These are phyloP conservation scores for Paracoccidioides lutzii DNA, from an alignment of 2,329 filamentous ascomycete genomes.

Conservation along the genomic window DNA sequence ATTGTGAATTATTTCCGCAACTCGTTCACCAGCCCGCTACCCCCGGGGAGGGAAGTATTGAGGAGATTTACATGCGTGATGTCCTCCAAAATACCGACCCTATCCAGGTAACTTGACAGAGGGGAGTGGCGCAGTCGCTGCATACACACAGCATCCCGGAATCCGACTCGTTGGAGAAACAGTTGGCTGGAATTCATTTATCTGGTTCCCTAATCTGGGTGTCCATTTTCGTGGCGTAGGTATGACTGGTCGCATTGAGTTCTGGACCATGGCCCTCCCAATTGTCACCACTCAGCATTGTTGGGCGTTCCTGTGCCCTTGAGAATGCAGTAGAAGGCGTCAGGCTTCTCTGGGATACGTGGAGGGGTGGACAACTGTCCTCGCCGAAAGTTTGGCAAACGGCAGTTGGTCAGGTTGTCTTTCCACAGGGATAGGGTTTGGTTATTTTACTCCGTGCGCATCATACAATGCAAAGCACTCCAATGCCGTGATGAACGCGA, in stretches of 20 bases:
- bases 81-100: constrained; percentile 39
- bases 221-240: constrained; percentile 47
- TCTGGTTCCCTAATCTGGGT: constrained; percentile 48
- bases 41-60: constrained; percentile 38
- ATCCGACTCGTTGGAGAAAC: constrained; percentile 41
- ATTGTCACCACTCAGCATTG: constrained; percentile 46
- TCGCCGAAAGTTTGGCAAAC: constrained; percentile 45
- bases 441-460: constrained; percentile 47
- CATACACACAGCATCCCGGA: constrained; percentile 38
- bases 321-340: constrained; percentile 42
- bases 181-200: constrained; percentile 45
- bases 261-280: constrained; percentile 50
- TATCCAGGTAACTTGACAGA: constrained; percentile 27
- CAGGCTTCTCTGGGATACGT: constrained; percentile 36
- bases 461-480: constrained; percentile 45
- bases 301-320: constrained; percentile 42
- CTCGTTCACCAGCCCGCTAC: constrained; percentile 43
- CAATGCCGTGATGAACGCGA: constrained; percentile 47
- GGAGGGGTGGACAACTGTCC: constrained; percentile 39
- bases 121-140: constrained; percentile 27
- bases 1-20: constrained; percentile 48
- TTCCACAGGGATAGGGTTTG: constrained; percentile 46
- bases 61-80: constrained; percentile 41
- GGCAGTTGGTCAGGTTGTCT: constrained; percentile 49
- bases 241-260: constrained; percentile 45